These are phyloP conservation scores for Gigaspora rosea DNA, from an alignment of 192 early-diverging fungal genomes.

Conservation along the genomic window DNA sequence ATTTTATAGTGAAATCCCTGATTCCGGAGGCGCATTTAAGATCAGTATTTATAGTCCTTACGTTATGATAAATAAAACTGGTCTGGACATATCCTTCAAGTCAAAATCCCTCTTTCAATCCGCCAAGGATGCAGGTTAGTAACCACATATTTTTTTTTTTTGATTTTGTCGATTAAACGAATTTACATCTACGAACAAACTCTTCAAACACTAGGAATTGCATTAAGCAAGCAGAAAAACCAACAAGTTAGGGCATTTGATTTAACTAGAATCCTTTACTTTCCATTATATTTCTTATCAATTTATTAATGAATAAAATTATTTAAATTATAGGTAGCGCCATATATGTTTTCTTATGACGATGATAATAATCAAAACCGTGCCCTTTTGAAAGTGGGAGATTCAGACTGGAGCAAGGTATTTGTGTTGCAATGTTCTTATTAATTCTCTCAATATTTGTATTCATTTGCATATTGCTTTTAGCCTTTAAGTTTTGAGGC, in stretches of 20 bases:
- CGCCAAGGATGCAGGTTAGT: slow-evolving; percentile 55
- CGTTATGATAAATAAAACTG: slow-evolving; percentile 91
- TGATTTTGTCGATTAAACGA: no score
- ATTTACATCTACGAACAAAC: no score
- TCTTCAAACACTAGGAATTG: no score
- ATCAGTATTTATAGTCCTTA: slow-evolving; percentile 94
- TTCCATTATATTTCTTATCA: no score
- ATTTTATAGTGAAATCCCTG: slow-evolving; percentile 53
- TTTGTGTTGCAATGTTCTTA: neutral
- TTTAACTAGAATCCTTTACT: no score
- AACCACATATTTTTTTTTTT: neutral
- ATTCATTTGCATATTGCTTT: neutral
- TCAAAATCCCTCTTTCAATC: slow-evolving; percentile 80
- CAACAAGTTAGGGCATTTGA: no score
- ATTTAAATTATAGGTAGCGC: slow-evolving; percentile 50
- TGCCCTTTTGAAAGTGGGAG: slow-evolving; percentile 69
- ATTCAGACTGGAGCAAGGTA: slow-evolving; percentile 82
- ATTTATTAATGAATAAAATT: neutral
- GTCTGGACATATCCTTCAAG: slow-evolving; percentile 74
- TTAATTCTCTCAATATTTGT: neutral
- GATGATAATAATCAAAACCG: slow-evolving; percentile 83
- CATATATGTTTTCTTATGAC: slow-evolving; percentile 94
- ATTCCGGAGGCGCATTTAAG: slow-evolving; percentile 72
- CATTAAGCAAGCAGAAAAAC: no score
- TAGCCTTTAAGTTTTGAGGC: slow-evolving; percentile 93